phyloP scores from a whole-genome alignment of 805 yeast genomes.

The Ogataea dorogensis region DNA sequence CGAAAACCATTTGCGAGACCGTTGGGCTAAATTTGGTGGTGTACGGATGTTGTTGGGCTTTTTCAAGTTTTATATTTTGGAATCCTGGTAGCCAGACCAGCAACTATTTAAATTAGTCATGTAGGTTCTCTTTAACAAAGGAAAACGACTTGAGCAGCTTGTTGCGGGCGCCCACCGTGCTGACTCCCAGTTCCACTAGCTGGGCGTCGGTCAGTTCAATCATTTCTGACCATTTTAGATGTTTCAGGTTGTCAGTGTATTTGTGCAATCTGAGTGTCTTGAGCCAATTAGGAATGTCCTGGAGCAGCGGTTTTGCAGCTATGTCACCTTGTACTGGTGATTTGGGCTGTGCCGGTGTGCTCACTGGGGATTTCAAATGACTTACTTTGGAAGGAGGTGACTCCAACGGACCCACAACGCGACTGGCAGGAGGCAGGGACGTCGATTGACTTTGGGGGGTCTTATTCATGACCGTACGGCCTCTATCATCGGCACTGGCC shows the following conservation, averaged over 20 bases:
- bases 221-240: constrained; percentile 75
- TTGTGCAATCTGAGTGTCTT: constrained; percentile 87
- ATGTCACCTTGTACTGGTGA: constrained; percentile 50
- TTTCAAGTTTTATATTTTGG: background rate
- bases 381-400: too few species aligned
- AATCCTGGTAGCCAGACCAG: constrained; percentile 13
- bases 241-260: constrained; percentile 80
- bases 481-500: constrained; percentile 19
- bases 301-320: constrained; percentile 53
- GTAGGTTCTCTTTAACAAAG: constrained; percentile 59
- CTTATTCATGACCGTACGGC: constrained; percentile 21
- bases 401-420: constrained; percentile 11
- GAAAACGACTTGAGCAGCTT: constrained; percentile 90
- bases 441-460: constrained; percentile 20
- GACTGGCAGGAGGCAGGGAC: constrained; percentile 26
- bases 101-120: constrained; percentile 19
- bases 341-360: constrained; percentile 26
- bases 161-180: constrained; percentile 93
- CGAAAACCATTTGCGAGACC: constrained; percentile 1
- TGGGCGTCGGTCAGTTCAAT: constrained; percentile 66
- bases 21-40: constrained; percentile 1
- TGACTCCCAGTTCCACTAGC: constrained; percentile 77
- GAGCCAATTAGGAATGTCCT: constrained; percentile 90
- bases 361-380: constrained; percentile 10
- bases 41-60: constrained; percentile 6